Base-by-base conservation (phyloP, 495 filamentous ascomycete species). In the Aspergillus taichungensis region DNA sequence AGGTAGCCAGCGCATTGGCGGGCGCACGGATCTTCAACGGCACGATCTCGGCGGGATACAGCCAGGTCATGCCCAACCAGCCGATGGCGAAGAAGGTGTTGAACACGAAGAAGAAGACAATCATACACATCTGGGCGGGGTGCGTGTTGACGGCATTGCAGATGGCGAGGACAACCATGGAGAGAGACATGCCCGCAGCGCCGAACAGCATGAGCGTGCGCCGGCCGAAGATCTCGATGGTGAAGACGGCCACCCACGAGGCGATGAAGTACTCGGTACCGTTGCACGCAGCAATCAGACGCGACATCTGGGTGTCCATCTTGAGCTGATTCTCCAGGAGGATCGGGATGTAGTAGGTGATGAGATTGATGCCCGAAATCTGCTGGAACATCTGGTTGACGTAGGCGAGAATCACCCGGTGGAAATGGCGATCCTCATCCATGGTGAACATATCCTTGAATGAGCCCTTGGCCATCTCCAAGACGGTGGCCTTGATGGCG, bases 341-440 rank as follows among this genome's bases (percentile, higher is more conserved):
- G 4, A 78, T 76, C 6, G 83, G 70, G 1, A 81, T 75, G 46
- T 88, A 89, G 55, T 87, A 85, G 0, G 82, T 84, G 50, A 87
- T 82, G 12, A 88, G 53, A 50, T 88, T 88, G 53, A 88, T 87
- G 14, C 86, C 86, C 0, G 72, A 76, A 29, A 86, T 79, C 49
- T 89, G 84, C 53, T 88, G 84, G 65, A 87, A 87, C 69, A 85
- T 76, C 49, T 88, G 84, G 60, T 85, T 87, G 58, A 85, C 75
- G 54, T 86, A 85, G 36, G 76, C 85, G 28, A 88, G 69, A 18
- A 80, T 59, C 0, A 75, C 78, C 9, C 87, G 79, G 61, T 88
- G 85, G 52, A 90, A 77, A 57, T 87, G 83, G 29, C 85, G 77
- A 55, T 88, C 75, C 46, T 79, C 74, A 46, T 73, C 77, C 74